These are phyloP conservation scores for Aspergillus novoparasiticus DNA, from an alignment of 2,329 filamentous ascomycete species.

Conservation along the genomic window DNA sequence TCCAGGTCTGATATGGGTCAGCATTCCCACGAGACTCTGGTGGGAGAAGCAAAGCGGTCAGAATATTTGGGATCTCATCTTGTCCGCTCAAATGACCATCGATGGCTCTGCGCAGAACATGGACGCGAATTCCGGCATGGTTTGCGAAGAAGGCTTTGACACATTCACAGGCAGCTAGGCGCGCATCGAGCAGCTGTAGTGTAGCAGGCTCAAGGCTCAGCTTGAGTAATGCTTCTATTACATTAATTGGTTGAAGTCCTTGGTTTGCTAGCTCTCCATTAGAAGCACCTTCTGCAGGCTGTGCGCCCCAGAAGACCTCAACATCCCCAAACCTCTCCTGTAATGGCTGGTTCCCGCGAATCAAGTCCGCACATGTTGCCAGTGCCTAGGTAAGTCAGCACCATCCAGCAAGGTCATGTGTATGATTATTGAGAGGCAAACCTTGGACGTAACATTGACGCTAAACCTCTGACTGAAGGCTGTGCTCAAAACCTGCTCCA, in stretches of 20 bases:
- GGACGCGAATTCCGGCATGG: slow-evolving; percentile 76
- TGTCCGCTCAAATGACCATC: slow-evolving; percentile 77
- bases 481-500: slow-evolving; percentile 77
- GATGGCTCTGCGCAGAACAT: slow-evolving; percentile 87
- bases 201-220: slow-evolving; percentile 71
- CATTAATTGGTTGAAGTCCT: slow-evolving; percentile 69
- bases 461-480: slow-evolving; percentile 76
- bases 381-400: slow-evolving; percentile 62
- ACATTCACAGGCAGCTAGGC: slow-evolving; percentile 84
- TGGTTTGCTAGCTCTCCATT: slow-evolving; percentile 47
- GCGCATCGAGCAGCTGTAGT: slow-evolving; percentile 72
- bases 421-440: slow-evolving; percentile 33
- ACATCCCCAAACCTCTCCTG: slow-evolving; percentile 91
- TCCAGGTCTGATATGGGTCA: slow-evolving; percentile 88
- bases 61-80: slow-evolving; percentile 83
- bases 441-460: slow-evolving; percentile 79
- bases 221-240: slow-evolving; percentile 90
- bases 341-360: slow-evolving; percentile 74
- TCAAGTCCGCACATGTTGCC: slow-evolving; percentile 82
- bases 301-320: slow-evolving; percentile 60
- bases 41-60: slow-evolving; percentile 77
- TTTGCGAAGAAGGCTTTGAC: slow-evolving; percentile 89
- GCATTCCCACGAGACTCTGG: slow-evolving; percentile 61
- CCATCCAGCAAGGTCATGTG: background rate
- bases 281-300: slow-evolving; percentile 23